Evolutionary conservation across 495 filamentous ascomycete species (phyloP).

Genomic region (Cercophora samala): DNA sequence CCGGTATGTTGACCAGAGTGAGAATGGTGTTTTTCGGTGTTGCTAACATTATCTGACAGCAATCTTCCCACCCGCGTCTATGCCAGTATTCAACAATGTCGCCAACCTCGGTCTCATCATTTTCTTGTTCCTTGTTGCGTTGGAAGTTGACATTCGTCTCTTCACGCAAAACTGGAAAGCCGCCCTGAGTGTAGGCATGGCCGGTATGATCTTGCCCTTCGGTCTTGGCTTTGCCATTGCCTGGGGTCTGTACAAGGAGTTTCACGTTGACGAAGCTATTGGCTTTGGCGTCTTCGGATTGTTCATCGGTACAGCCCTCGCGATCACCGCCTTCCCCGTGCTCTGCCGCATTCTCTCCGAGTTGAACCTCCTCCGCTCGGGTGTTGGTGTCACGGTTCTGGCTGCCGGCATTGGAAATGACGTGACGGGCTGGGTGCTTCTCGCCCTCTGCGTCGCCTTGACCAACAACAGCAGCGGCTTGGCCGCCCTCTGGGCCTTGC

Average conservation of each 20-base stretch:
- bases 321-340: slow-evolving; percentile 95
- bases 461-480: slow-evolving; percentile 85
- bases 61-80: slow-evolving; percentile 73
- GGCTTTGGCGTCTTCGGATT: slow-evolving; percentile 80
- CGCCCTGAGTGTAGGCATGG: slow-evolving; percentile 74
- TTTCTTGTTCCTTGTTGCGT: slow-evolving; percentile 87
- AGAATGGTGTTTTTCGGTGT: background rate
- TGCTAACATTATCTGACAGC: slow-evolving; percentile 36
- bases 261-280: slow-evolving; percentile 57
- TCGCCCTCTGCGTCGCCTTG: slow-evolving; percentile 89
- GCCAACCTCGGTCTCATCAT: slow-evolving; percentile 88
- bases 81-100: slow-evolving; percentile 72
- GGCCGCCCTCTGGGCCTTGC: slow-evolving; percentile 81
- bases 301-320: slow-evolving; percentile 92
- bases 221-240: slow-evolving; percentile 69
- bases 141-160: slow-evolving; percentile 89
- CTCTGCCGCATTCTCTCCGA: slow-evolving; percentile 93
- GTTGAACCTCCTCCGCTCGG: slow-evolving; percentile 78
- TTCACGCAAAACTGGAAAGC: slow-evolving; percentile 83
- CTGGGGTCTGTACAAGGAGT: slow-evolving; percentile 80
- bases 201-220: slow-evolving; percentile 82
- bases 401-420: slow-evolving; percentile 96
- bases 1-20: slow-evolving; percentile 53
- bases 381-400: slow-evolving; percentile 85
- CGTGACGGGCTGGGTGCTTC: slow-evolving; percentile 84